Percentiles rank a stretch among this genome's conserved stretches.
phyloP scores from a whole-genome alignment of 441 rosid species.

The Melastoma candidum region DNA sequence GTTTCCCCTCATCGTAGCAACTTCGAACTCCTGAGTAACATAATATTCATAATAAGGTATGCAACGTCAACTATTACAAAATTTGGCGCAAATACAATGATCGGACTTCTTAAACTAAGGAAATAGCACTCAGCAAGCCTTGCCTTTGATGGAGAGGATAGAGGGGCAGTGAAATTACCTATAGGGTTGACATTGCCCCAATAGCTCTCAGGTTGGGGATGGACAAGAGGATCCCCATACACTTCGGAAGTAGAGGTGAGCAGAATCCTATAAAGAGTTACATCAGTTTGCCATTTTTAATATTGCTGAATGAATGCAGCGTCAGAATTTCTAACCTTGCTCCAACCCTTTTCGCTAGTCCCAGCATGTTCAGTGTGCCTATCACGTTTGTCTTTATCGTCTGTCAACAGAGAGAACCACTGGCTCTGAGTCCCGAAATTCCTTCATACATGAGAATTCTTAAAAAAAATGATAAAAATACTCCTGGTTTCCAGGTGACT shows the following conservation, averaged over 20 bases:
- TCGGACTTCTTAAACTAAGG: too few relatives aligned
- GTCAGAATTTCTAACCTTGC: constrained; percentile 41
- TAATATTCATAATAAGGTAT: too few relatives aligned
- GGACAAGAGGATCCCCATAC: constrained; percentile 89
- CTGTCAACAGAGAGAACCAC: constrained; percentile 20
- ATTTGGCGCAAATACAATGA: too few relatives aligned
- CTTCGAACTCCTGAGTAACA: too few relatives aligned
- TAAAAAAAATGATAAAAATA: too few relatives aligned
- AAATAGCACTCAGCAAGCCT: too few relatives aligned
- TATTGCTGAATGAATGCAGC: neutral
- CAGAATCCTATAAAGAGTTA: constrained; percentile 45
- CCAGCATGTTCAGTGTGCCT: constrained; percentile 75
- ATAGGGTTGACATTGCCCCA: constrained; percentile 99
- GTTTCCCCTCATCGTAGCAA: too few relatives aligned
- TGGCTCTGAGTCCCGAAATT: too few relatives aligned
- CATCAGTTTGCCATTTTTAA: neutral
- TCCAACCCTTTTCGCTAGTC: constrained; percentile 78
- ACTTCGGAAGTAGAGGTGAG: constrained; percentile 97
- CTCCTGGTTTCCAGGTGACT: too few relatives aligned
- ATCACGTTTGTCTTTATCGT: constrained; percentile 76
- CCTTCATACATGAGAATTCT: too few relatives aligned
- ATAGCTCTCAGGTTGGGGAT: constrained; percentile 82
- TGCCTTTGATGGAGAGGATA: neutral
- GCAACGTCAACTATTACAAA: too few relatives aligned
- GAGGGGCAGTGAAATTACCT: constrained; percentile 1